A percentile compares a stretch with the other conserved stretches of the same genome.
Conservation (phyloP, 345 rosid genomes). For the Noccaea bulbosa region DNA sequence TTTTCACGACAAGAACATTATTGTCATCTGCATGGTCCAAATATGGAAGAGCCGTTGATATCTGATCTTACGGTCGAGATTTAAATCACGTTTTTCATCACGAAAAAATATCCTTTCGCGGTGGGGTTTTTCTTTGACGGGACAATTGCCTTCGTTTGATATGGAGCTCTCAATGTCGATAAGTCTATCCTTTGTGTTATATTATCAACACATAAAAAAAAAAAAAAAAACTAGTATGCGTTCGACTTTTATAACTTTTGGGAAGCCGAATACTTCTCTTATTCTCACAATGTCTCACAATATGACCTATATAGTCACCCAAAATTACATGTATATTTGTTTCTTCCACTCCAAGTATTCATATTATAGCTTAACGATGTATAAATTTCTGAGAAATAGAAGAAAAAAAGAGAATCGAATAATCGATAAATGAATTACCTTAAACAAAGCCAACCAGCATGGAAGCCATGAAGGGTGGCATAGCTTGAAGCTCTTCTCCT, state of each 20-base stretch:
- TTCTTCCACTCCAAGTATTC: too few relatives aligned
- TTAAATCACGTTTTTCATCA: slow-evolving; percentile 7
- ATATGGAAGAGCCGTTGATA: slow-evolving; percentile 21
- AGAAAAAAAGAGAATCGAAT: too few relatives aligned
- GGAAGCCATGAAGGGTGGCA: too few relatives aligned
- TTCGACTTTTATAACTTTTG: background rate
- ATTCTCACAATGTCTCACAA: too few relatives aligned
- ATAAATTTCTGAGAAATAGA: too few relatives aligned
- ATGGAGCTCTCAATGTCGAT: background rate
- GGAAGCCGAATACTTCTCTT: background rate
- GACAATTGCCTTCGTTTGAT: background rate
- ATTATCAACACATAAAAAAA: too few relatives aligned
- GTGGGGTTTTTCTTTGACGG: slow-evolving; percentile 1
- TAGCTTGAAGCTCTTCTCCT: too few relatives aligned
- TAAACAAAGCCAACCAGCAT: too few relatives aligned
- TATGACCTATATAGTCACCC: too few relatives aligned
- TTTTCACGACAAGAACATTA: slow-evolving; percentile 11
- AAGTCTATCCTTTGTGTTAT: background rate
- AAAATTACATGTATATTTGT: too few relatives aligned
- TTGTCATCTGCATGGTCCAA: slow-evolving; percentile 11
- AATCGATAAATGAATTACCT: too few relatives aligned
- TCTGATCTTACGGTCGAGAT: slow-evolving; percentile 10
- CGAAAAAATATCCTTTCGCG: background rate
- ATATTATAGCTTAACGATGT: too few relatives aligned
- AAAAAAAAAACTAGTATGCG: background rate